Conservation (phyloP, 202 grass and related monocot species). For the Elaeis oleifera region DNA sequence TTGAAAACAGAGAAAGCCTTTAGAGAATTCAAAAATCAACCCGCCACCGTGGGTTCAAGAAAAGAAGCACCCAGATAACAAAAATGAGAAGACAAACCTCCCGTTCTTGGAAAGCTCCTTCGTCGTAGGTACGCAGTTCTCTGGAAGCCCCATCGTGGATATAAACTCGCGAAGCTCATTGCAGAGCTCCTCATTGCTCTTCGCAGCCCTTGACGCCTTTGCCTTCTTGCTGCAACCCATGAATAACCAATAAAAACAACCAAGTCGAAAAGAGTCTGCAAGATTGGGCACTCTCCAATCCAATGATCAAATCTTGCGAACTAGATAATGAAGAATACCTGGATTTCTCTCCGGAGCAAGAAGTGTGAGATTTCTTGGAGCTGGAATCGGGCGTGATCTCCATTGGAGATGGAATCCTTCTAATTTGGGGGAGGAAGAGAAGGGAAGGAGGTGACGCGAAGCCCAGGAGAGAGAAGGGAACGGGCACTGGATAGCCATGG, state of each 20-base stretch:
- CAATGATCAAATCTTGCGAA: too few relatives aligned
- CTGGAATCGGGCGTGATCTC: not conserved
- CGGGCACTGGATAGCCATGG: not conserved
- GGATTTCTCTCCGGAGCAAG: conserved; percentile 1
- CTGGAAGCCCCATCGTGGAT: conserved; percentile 5
- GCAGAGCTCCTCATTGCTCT: conserved; percentile 12
- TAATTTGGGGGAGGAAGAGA: not conserved
- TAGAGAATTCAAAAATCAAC: too few relatives aligned
- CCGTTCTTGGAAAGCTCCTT: conserved; percentile 18
- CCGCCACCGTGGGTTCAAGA: not conserved
- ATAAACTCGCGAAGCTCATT: conserved; percentile 20
- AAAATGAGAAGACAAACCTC: conserved; percentile 2
- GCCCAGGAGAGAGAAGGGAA: not conserved
- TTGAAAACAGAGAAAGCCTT: too few relatives aligned
- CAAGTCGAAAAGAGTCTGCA: too few relatives aligned
- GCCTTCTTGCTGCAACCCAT: not conserved
- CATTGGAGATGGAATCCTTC: not conserved
- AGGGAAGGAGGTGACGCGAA: not conserved
- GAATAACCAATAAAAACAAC: not conserved
- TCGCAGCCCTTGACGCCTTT: not conserved
- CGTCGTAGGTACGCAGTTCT: conserved; percentile 1
- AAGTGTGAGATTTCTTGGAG: not conserved
- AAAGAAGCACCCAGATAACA: not conserved
- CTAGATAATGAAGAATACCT: not conserved
- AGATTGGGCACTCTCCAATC: too few relatives aligned